A percentile compares a stretch with the other conserved stretches of the same genome.
These are phyloP conservation scores for Aureobasidium sp. DNA, from an alignment of 2,329 filamentous ascomycete species.

Conservation along the genomic window DNA sequence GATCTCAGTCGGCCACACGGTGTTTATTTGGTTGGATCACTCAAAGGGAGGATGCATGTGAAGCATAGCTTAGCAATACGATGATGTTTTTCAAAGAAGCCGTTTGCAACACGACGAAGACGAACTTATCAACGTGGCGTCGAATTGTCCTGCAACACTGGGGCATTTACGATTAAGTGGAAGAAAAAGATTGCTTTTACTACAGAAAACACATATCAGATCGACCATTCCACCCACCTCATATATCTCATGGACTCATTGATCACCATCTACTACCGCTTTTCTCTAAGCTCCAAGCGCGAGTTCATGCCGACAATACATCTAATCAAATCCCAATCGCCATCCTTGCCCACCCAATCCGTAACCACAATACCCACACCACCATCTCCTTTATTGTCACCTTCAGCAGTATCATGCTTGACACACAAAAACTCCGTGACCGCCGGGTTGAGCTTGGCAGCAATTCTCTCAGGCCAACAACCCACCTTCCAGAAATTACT, in stretches of 20 bases:
- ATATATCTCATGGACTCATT: neutral
- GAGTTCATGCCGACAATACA: slow-evolving; percentile 90
- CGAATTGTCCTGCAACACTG: neutral
- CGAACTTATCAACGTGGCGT: neutral
- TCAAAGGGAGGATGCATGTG: neutral
- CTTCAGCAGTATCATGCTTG: slow-evolving; percentile 36
- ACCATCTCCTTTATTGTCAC: slow-evolving; percentile 35
- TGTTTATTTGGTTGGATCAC: neutral
- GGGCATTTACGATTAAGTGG: too few species aligned
- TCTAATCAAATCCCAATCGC: slow-evolving; percentile 83
- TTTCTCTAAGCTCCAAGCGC: slow-evolving; percentile 35
- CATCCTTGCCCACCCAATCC: slow-evolving; percentile 82
- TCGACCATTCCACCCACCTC: neutral
- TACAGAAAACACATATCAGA: too few species aligned
- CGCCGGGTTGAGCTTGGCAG: slow-evolving; percentile 75
- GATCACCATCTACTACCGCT: neutral
- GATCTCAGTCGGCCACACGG: neutral
- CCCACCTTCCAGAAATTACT: slow-evolving; percentile 89
- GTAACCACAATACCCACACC: slow-evolving; percentile 82
- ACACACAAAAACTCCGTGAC: slow-evolving; percentile 51
- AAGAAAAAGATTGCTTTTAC: too few species aligned
- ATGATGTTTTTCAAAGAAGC: neutral
- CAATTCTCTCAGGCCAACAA: slow-evolving; percentile 92
- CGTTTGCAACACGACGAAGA: neutral
- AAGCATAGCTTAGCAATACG: neutral